Evolutionary conservation across 1,284 basidiomycete genomes (phyloP).

Genomic region (Sanghuangporus baumii): DNA sequence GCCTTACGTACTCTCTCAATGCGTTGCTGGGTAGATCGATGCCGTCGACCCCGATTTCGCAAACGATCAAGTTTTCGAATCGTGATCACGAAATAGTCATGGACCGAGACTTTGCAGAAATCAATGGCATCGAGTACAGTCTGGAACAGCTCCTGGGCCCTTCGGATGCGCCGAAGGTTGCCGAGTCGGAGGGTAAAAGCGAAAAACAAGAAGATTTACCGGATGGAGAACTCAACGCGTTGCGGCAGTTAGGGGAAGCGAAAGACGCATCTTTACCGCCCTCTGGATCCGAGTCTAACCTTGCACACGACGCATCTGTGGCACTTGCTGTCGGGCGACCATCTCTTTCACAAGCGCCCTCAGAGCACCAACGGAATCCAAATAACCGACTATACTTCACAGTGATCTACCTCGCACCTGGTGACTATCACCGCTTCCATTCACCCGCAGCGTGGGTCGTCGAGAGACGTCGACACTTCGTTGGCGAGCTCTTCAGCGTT

Average conservation of each 20-base stretch:
- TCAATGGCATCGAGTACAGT: slow-evolving; percentile 96
- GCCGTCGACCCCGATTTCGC: slow-evolving; percentile 29
- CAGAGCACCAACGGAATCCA: slow-evolving; percentile 45
- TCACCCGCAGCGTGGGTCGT: slow-evolving; percentile 96
- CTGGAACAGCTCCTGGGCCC: slow-evolving; percentile 77
- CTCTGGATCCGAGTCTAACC: slow-evolving; percentile 42
- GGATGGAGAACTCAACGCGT: slow-evolving; percentile 28
- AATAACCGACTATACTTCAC: slow-evolving; percentile 87
- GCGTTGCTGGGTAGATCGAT: slow-evolving; percentile 80
- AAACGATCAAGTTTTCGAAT: slow-evolving; percentile 32
- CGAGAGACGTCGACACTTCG: slow-evolving; percentile 91
- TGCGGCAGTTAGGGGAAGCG: slow-evolving; percentile 50
- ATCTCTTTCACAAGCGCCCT: slow-evolving; percentile 37
- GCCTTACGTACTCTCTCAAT: slow-evolving; percentile 93
- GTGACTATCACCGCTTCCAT: slow-evolving; percentile 98
- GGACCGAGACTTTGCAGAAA: slow-evolving; percentile 89
- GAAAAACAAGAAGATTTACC: slow-evolving; percentile 25
- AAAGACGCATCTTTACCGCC: slow-evolving; percentile 61
- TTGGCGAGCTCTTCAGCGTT: slow-evolving; percentile 94
- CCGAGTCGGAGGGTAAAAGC: slow-evolving; percentile 2
- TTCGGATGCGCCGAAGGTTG: slow-evolving; percentile 10
- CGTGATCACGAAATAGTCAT: slow-evolving; percentile 56
- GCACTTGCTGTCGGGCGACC: slow-evolving; percentile 62
- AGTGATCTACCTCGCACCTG: slow-evolving; percentile 96
- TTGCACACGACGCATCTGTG: slow-evolving; percentile 62